Base-by-base conservation (phyloP, 306 rosid genomes). In the Echinosophora koreensis region DNA sequence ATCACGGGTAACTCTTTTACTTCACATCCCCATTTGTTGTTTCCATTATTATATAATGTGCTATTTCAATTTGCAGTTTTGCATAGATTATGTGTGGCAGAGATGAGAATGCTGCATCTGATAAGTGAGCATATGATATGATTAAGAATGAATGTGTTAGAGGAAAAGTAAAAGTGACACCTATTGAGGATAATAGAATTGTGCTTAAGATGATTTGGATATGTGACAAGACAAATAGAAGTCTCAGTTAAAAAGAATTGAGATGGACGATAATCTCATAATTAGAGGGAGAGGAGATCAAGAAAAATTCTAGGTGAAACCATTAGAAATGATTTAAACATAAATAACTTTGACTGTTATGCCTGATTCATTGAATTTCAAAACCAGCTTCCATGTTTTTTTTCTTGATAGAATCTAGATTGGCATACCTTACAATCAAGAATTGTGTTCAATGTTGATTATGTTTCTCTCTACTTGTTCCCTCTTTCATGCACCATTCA, bases 1-100 rank as follows among this genome's bases (percentile, higher is more conserved):
- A 79, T 47, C 89, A 41, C 82, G 74, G 16, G 97, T 90, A 79
- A 62, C 84, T 74, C 46, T 61, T 8, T 62, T n/a, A 30, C 67
- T 77, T 67, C 16, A 46, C 55, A 54, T 37, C 47, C 55, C 30
- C 13, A 17, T 2, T 49, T 57, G 5, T 55, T 65, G 30, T 69
- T 11, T 66, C 28, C 22, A 15, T 34, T 37, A 2, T 4, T 44
- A 30, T 59, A 41, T 18, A 16, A 14, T 1, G 8, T 34, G 8
- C 22, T 60, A 9, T 5, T 11, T 49, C 27, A 30, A 56, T 70
- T 69, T 70, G 5, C 15, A 71, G 17, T 64, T 70, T 62, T 70
- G 5, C 28, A 71, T 74, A 50, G 6, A 46, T 47, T 60, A 16
- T 44, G 50, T 11, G 14, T 44, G 41, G 41, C 7, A 37, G 41